phyloP scores from a whole-genome alignment of 306 rosid genomes.

The Lablab purpureus region DNA sequence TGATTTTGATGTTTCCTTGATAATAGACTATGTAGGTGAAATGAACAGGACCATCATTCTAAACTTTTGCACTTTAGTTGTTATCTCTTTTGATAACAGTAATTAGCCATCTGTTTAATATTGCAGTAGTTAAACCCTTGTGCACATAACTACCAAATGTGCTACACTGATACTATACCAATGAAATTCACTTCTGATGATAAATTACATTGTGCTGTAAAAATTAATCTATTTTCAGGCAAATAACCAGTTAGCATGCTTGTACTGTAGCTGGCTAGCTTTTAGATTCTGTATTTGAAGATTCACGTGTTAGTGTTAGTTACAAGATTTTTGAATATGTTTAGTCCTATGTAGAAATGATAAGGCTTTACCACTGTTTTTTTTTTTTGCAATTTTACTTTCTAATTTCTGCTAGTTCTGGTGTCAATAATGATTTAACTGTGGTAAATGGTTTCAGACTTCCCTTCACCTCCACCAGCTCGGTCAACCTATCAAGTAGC shows the following conservation, averaged over 20 bases:
- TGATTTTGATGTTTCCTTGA: conserved; percentile 35
- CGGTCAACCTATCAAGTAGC: conserved; percentile 94
- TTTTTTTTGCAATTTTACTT: not conserved
- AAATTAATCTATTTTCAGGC: not conserved
- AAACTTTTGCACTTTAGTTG: not conserved
- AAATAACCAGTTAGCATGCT: not conserved
- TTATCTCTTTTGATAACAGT: not conserved
- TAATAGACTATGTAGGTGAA: not conserved
- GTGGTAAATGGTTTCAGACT: conserved; percentile 60
- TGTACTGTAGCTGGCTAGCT: not conserved
- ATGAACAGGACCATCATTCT: not conserved
- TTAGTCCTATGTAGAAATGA: not conserved
- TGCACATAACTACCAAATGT: not conserved
- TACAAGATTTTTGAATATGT: not conserved
- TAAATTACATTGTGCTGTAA: not conserved
- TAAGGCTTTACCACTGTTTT: not conserved
- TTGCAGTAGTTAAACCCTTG: conserved; percentile 8
- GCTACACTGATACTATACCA: not conserved
- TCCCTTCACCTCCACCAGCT: conserved; percentile 86
- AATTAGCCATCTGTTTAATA: not conserved
- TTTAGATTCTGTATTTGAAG: not conserved
- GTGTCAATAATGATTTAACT: conserved; percentile 13
- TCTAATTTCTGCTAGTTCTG: not conserved
- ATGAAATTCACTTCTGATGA: conserved; percentile 9
- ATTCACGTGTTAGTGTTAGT: not conserved